A percentile compares a stretch with the other conserved stretches of the same genome.
Evolutionary conservation across 31 red algal genomes (phyloP).

Genomic region (Bonnemaisonia californica): DNA sequence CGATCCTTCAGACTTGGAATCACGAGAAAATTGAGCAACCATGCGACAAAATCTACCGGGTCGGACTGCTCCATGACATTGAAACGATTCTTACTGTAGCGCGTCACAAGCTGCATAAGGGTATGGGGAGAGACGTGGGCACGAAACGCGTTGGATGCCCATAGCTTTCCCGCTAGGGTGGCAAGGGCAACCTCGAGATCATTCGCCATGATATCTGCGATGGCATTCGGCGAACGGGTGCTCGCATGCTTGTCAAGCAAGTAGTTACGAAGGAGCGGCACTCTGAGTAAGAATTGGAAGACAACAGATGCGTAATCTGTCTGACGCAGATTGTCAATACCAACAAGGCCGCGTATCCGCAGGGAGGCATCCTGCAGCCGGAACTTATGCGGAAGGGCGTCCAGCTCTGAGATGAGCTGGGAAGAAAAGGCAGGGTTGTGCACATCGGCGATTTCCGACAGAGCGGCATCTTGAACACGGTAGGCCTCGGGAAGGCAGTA

Average conservation of each 20-base stretch:
- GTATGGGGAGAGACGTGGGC: conserved; percentile 78
- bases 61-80: conserved; percentile 34
- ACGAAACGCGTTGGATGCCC: conserved; percentile 61
- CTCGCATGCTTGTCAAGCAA: conserved; percentile 29
- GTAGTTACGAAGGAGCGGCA: conserved; percentile 46
- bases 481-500: conserved; percentile 83
- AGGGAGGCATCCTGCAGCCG: conserved; percentile 19
- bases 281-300: conserved; percentile 66
- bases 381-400: conserved; percentile 19
- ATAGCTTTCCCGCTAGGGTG: conserved; percentile 60
- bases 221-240: background rate
- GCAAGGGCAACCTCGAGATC: conserved; percentile 37
- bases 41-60: conserved; percentile 75
- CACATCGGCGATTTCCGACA: conserved; percentile 48
- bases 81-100: conserved; percentile 18
- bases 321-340: conserved; percentile 56
- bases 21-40: conserved; percentile 53
- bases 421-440: conserved; percentile 52
- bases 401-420: conserved; percentile 27
- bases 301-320: conserved; percentile 63
- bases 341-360: conserved; percentile 49
- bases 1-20: background rate
- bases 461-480: conserved; percentile 58
- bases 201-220: conserved; percentile 8
- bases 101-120: conserved; percentile 56